A percentile compares a stretch with the other conserved stretches of the same genome.
Conservation (phyloP, 352 stramenopile genomes). For the Phytophthora melonis region DNA sequence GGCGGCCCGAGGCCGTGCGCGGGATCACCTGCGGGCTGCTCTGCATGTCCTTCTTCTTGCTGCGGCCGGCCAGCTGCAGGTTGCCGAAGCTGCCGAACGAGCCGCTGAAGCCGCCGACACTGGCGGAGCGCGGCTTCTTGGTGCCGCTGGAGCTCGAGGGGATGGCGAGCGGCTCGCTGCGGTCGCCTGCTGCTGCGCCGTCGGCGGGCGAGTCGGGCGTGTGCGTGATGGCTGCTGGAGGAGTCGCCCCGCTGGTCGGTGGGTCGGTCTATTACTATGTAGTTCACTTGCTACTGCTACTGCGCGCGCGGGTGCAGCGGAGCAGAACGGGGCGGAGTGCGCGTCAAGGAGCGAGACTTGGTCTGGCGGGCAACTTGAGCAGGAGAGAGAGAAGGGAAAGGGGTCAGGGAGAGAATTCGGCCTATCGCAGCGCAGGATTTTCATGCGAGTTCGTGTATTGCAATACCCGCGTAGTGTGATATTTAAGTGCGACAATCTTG, state of each 20-base stretch:
- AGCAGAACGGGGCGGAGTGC: background rate
- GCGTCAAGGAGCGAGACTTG: conserved; percentile 29
- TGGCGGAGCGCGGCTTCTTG: conserved; percentile 30
- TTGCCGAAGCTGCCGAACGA: conserved; percentile 35
- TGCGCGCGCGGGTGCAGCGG: background rate
- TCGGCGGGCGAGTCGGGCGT: conserved; percentile 14
- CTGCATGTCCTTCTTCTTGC: conserved; percentile 35
- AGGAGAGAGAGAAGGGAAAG: conserved; percentile 25
- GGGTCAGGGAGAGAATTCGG: conserved; percentile 11
- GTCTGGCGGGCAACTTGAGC: conserved; percentile 16
- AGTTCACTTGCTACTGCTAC: too few species aligned
- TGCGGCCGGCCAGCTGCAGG: conserved; percentile 25
- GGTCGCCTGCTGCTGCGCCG: conserved; percentile 13
- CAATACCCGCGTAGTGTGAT: too few species aligned
- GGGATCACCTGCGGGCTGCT: conserved; percentile 29
- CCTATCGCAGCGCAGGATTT: background rate
- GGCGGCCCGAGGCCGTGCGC: conserved; percentile 16
- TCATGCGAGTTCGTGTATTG: too few species aligned
- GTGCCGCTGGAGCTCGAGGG: background rate
- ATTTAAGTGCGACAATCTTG: too few species aligned
- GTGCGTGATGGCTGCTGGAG: conserved; percentile 28
- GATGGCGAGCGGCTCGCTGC: conserved; percentile 30
- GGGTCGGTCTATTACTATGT: too few species aligned
- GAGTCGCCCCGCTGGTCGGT: too few species aligned
- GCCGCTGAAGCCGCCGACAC: conserved; percentile 17